Conservation (phyloP, 352 stramenopile genomes). For the Hyaloperonospora arabidopsidis region DNA sequence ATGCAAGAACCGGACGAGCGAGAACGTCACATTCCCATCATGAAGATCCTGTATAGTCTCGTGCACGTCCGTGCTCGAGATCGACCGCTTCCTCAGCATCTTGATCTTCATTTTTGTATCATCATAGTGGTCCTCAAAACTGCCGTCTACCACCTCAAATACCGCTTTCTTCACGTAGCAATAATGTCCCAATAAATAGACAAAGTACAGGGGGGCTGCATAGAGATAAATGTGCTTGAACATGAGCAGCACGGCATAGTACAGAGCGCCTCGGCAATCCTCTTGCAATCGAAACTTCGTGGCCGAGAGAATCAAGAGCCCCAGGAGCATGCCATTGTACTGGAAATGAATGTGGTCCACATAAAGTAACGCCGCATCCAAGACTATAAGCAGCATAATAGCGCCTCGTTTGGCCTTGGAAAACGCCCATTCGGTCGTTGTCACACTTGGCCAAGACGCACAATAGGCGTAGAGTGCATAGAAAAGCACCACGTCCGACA, state of each 20-base stretch:
- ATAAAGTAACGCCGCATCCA: constrained; percentile 91
- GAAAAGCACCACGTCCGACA: constrained; percentile 87
- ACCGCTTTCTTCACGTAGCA: constrained; percentile 52
- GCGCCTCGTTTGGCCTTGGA: constrained; percentile 50
- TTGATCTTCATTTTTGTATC: constrained; percentile 16
- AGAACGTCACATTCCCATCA: constrained; percentile 52
- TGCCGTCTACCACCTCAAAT: background rate
- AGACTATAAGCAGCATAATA: constrained; percentile 82
- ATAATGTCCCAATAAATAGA: constrained; percentile 91
- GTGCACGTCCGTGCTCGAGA: constrained; percentile 63
- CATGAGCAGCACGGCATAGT: constrained; percentile 92
- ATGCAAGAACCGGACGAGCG: constrained; percentile 58
- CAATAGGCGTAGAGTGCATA: constrained; percentile 69
- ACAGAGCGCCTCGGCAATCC: constrained; percentile 79
- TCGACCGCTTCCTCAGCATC: constrained; percentile 47
- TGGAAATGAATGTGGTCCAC: constrained; percentile 99
- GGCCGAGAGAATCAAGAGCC: constrained; percentile 89
- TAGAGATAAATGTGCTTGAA: constrained; percentile 98
- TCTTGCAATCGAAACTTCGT: constrained; percentile 70
- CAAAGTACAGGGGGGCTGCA: constrained; percentile 92
- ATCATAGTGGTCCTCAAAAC: background rate
- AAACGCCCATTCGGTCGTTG: constrained; percentile 55
- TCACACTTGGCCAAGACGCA: constrained; percentile 76
- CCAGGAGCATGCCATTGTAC: constrained; percentile 97
- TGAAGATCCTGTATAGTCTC: constrained; percentile 58